Percentiles rank a stretch among this genome's conserved stretches.
Conservation (phyloP, 1,139 yeast species). For the Scheffersomyces lignicola region DNA sequence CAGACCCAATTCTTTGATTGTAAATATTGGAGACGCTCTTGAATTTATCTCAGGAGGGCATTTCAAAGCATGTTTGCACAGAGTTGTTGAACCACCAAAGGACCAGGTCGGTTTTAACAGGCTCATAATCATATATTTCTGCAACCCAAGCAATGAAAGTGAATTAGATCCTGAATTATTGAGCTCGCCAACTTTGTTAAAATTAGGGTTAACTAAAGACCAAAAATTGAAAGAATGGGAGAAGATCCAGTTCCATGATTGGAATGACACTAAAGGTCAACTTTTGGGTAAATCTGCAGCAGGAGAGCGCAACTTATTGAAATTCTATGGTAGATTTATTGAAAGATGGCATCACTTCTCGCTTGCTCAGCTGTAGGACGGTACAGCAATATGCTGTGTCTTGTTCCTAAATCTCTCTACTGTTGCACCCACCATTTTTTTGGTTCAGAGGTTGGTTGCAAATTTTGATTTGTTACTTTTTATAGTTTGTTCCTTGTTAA, state of each 20-base stretch:
- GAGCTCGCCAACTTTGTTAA: conserved; percentile 28
- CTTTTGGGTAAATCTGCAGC: conserved; percentile 34
- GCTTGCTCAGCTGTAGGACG: too few relatives aligned
- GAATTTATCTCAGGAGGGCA: conserved; percentile 47
- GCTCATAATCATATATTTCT: conserved; percentile 42
- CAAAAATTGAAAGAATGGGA: conserved; percentile 27
- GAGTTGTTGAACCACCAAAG: conserved; percentile 43
- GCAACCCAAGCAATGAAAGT: conserved; percentile 29
- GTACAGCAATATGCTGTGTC: too few relatives aligned
- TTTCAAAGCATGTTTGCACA: conserved; percentile 44
- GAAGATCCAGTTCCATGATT: conserved; percentile 28
- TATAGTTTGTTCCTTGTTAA: too few relatives aligned
- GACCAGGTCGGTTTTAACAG: conserved; percentile 37
- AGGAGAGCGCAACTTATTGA: conserved; percentile 31
- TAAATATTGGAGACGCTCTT: conserved; percentile 46
- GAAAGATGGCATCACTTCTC: conserved; percentile 40
- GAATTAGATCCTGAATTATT: conserved; percentile 37
- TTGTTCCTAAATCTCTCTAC: too few relatives aligned
- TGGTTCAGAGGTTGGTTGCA: too few relatives aligned
- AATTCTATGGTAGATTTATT: conserved; percentile 32
- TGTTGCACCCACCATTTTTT: too few relatives aligned
- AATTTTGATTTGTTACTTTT: too few relatives aligned
- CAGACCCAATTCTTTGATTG: conserved; percentile 41
- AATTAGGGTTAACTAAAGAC: conserved; percentile 24
- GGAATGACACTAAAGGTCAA: conserved; percentile 41